phyloP scores from a whole-genome alignment of 2,329 filamentous ascomycete species.

The Neurospora sp. region DNA sequence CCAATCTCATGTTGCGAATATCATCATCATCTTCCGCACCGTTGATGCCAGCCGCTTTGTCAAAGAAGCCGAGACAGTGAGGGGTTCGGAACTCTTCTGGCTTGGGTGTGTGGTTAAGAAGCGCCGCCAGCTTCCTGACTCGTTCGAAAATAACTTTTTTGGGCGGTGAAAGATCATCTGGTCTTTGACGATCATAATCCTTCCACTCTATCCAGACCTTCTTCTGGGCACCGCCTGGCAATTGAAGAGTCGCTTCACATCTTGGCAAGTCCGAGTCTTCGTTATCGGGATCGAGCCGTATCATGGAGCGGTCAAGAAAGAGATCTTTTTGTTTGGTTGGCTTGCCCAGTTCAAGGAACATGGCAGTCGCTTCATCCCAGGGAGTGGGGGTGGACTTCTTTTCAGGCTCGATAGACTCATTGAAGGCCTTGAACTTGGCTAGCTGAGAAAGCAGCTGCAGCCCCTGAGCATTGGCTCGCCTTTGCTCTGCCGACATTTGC shows the following conservation, averaged over 20 bases:
- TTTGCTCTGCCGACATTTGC: conserved; percentile 25
- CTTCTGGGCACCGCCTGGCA: conserved; percentile 23
- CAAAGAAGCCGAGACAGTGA: conserved; percentile 41
- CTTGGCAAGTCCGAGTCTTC: conserved; percentile 26
- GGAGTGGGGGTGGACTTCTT: conserved; percentile 10
- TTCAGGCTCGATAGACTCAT: conserved; percentile 33
- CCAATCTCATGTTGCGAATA: conserved; percentile 34
- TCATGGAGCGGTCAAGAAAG: conserved; percentile 25
- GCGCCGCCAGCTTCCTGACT: conserved; percentile 36
- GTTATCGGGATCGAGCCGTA: conserved; percentile 24
- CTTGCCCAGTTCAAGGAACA: conserved; percentile 30
- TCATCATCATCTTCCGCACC: conserved; percentile 29
- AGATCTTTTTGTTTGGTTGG: conserved; percentile 24
- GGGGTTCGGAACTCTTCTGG: conserved; percentile 40
- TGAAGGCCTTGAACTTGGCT: conserved; percentile 43
- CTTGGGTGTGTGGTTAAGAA: conserved; percentile 37
- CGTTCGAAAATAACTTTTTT: conserved; percentile 33
- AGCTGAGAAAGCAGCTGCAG: conserved; percentile 32
- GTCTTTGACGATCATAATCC: conserved; percentile 31
- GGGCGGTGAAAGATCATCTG: conserved; percentile 27
- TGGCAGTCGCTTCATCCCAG: conserved; percentile 27
- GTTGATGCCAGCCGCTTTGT: conserved; percentile 24
- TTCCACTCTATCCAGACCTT: conserved; percentile 43
- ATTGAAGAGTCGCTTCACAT: conserved; percentile 30
- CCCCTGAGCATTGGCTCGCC: conserved; percentile 29